phyloP scores from a whole-genome alignment of 495 filamentous ascomycete genomes.

The Penicillium verhagenii region DNA sequence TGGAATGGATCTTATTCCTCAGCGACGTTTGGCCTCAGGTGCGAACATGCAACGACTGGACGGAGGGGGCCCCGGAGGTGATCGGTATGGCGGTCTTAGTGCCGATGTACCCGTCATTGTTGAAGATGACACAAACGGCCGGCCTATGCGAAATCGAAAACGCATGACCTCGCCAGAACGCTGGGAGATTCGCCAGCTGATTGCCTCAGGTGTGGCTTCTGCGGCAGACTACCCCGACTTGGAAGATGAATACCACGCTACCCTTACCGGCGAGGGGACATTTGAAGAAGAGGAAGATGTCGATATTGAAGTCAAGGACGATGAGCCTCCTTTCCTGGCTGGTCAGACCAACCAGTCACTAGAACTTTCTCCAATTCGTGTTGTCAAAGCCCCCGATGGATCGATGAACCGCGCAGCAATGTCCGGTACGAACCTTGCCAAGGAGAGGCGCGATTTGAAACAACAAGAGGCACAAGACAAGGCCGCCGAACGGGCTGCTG shows the following conservation, averaged over 20 bases:
- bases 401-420: slow-evolving; percentile 94
- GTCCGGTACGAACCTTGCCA: slow-evolving; percentile 85
- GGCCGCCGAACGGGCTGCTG: slow-evolving; percentile 71
- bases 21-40: slow-evolving; percentile 80
- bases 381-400: slow-evolving; percentile 96
- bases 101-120: slow-evolving; percentile 67
- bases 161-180: slow-evolving; percentile 92
- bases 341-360: slow-evolving; percentile 95
- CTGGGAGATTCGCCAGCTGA: slow-evolving; percentile 96
- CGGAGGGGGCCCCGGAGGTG: slow-evolving; percentile 39
- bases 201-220: slow-evolving; percentile 89
- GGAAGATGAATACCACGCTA: slow-evolving; percentile 90
- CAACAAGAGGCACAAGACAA: slow-evolving; percentile 86
- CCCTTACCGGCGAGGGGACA: slow-evolving; percentile 77
- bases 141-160: slow-evolving; percentile 65
- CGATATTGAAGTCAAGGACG: slow-evolving; percentile 94
- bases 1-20: slow-evolving; percentile 79
- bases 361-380: slow-evolving; percentile 90
- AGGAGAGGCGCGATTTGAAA: slow-evolving; percentile 82
- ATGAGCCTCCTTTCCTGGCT: slow-evolving; percentile 93
- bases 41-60: slow-evolving; percentile 86
- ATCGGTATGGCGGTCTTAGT: slow-evolving; percentile 58
- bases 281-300: slow-evolving; percentile 97
- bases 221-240: slow-evolving; percentile 91
- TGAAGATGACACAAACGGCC: slow-evolving; percentile 55